Percentiles rank a stretch among this genome's conserved stretches.
phyloP scores from a whole-genome alignment of 108 stramenopile genomes.

The Nitzschia sp. region DNA sequence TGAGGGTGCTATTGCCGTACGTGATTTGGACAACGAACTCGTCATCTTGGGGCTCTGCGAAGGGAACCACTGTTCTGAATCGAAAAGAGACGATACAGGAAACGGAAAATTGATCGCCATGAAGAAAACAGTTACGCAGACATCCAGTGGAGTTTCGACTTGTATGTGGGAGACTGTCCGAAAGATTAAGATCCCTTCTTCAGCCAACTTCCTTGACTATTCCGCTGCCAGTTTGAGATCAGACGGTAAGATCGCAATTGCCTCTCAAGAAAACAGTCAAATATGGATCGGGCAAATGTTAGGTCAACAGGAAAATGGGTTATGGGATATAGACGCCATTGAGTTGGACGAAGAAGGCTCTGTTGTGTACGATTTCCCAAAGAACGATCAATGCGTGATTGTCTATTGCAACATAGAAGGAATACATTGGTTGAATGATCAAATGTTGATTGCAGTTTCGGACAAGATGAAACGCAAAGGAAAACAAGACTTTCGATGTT shows the following conservation, averaged over 20 bases:
- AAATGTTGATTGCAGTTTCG: slow-evolving; percentile 67
- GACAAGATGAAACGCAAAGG: slow-evolving; percentile 68
- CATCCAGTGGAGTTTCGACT: neutral
- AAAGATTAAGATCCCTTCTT: slow-evolving; percentile 48
- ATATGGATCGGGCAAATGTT: slow-evolving; percentile 61
- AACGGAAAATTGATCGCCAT: slow-evolving; percentile 65
- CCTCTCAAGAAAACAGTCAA: slow-evolving; percentile 66
- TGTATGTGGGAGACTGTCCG: slow-evolving; percentile 61
- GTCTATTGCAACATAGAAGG: slow-evolving; percentile 84
- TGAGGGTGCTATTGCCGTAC: slow-evolving; percentile 64
- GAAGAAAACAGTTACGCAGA: slow-evolving; percentile 30
- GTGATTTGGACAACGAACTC: slow-evolving; percentile 39
- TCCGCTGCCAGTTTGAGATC: slow-evolving; percentile 58
- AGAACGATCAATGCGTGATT: slow-evolving; percentile 47
- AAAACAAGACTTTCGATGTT: slow-evolving; percentile 35
- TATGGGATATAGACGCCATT: slow-evolving; percentile 50
- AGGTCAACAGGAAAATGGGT: slow-evolving; percentile 33
- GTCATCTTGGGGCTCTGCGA: slow-evolving; percentile 72
- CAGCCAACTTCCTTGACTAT: slow-evolving; percentile 66
- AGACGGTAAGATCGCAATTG: slow-evolving; percentile 55
- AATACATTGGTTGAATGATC: slow-evolving; percentile 64
- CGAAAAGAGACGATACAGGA: slow-evolving; percentile 51
- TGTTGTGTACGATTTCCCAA: slow-evolving; percentile 57
- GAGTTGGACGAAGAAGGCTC: slow-evolving; percentile 40
- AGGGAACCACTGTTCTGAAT: slow-evolving; percentile 70